Base-by-base conservation (phyloP, 768 basidiomycete species). In the Trametes maxima region DNA sequence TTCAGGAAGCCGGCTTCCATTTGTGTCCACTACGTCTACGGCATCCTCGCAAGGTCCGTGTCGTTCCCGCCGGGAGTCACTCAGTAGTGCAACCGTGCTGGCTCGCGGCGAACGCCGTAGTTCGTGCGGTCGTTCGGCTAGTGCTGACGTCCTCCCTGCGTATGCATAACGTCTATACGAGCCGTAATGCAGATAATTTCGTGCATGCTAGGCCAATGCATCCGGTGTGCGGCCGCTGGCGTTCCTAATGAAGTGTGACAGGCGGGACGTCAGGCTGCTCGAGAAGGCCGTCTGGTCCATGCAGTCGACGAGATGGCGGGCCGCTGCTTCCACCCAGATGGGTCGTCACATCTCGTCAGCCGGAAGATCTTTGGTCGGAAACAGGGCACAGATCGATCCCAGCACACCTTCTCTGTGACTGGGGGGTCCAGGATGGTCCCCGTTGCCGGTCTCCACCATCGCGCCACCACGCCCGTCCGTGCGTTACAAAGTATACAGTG, bases 291-390 rank as follows among this genome's bases (percentile, higher is more conserved):
- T 33, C 28, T 33, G 4, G 28, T 33, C 28, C 28, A 33, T 33
- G 10, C 11, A 24, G 19, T 16, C 48, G 17, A 35, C 28, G 13
- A 47, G 46, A 47, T 24, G 22, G 6, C 22, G 5, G 25, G 25
- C 21, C 33, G 49, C 3, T 14, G 49, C 49, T 33, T 28, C 51
- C 37, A 22, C 13, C 4, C 3, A 52, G 51, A 22, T 37, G 11
- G 11, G 36, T 58, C 40, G 39, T 58, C 48, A 58, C 57, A 58
- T 58, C 46, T 40, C 46, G 47, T 2, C 12, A 33, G 28, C 40
- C 57, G 49, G 48, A 10, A 33, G 22, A 58, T 50, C 48, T 43
- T 50, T 57, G 54, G 19, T 19, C 21, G 46, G 19, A 47, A 24
- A 47, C 7, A 28, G 44, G 35, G 33, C 22, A 46, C 13, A 24